Evolutionary conservation across 805 yeast genomes (phyloP), one percentile per base, ranked within the genome.

Genomic region (Saccharomyces kudriavzevii): DNA sequence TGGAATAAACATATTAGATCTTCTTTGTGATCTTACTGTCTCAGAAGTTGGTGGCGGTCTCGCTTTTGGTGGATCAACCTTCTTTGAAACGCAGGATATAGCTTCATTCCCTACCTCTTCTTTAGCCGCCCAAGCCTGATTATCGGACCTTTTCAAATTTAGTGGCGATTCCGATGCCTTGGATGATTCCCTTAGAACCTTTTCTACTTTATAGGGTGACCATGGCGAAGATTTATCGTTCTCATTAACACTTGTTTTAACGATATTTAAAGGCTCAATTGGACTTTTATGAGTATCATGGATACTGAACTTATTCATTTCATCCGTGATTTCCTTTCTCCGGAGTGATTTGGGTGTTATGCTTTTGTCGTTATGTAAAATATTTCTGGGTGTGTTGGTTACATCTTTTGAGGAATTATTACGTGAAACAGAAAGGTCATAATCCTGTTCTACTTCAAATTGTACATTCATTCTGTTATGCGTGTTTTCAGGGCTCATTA

Each of bases 1-100:
- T 4, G 72, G 72, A 9, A 66, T 65, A 57, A 67, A 69, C 67
- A 68, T 61, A 52, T 67, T 66, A 8, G 70, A 64, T 49, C 70
- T 61, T 49, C 70, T 56, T 48, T 64, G 64, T 8, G 63, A 56
- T 22, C 62, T 57, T 9, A 45, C 17, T 29, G 50, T 45, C 13
- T 26, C 40, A 14, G 27, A 17, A 9, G 31, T 13, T 5, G 28
- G 27, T n/a, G 40, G 47, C 13, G 40, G 27, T 26, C 20, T 40
- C 31, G 9, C 17, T 24, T 22, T 40, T 27, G 13, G 31, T n/a
- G 24, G 48, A 40, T 47, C 14, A 22, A 24, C 20, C 22, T 25
- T n/a, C 27, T 51, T 14, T 45, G 40, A 28, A 40, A n/a, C 4
- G n/a, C 35, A 47, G 40, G 30, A 54, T 53, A 46, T 40, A 47